These are phyloP conservation scores for Lachnellula subtilissima DNA, from an alignment of 2,329 filamentous ascomycete genomes.

Conservation along the genomic window DNA sequence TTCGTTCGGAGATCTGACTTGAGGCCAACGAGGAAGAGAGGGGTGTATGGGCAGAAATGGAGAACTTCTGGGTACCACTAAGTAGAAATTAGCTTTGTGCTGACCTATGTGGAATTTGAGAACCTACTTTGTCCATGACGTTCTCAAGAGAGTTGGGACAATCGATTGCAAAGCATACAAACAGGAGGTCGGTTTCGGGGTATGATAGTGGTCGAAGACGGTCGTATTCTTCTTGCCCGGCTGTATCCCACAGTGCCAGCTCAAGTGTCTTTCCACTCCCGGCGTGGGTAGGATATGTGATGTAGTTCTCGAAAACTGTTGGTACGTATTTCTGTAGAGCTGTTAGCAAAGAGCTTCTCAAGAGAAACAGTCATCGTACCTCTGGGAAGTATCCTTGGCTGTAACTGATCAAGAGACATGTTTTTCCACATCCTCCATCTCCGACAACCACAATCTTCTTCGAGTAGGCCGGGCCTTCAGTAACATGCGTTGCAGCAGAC, in stretches of 20 bases:
- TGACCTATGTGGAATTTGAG: background rate
- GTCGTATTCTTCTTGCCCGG: constrained; percentile 98
- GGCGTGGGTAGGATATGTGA: constrained; percentile 89
- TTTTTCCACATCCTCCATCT: constrained; percentile 97
- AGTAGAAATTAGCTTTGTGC: constrained; percentile 1
- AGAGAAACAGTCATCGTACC: constrained; percentile 48
- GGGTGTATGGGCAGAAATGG: constrained; percentile 97
- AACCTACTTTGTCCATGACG: constrained; percentile 90
- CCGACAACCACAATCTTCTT: constrained; percentile 99
- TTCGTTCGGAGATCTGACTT: constrained; percentile 96
- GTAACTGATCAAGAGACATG: constrained; percentile 96
- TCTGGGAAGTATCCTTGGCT: constrained; percentile 98
- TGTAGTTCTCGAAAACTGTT: constrained; percentile 99
- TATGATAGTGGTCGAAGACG: constrained; percentile 92
- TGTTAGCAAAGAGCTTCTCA: constrained; percentile 3
- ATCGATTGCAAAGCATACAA: constrained; percentile 98
- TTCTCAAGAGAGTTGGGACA: constrained; percentile 98
- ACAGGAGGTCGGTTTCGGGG: constrained; percentile 94
- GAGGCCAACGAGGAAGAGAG: constrained; percentile 89
- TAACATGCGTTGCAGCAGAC: constrained; percentile 77
- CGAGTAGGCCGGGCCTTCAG: constrained; percentile 86
- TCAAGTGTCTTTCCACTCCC: constrained; percentile 90
- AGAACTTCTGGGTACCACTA: constrained; percentile 99
- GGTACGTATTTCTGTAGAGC: constrained; percentile 89
- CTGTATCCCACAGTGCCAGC: constrained; percentile 96